Conservation (phyloP, 257 asterid genomes). For the Solanum rostratum region DNA sequence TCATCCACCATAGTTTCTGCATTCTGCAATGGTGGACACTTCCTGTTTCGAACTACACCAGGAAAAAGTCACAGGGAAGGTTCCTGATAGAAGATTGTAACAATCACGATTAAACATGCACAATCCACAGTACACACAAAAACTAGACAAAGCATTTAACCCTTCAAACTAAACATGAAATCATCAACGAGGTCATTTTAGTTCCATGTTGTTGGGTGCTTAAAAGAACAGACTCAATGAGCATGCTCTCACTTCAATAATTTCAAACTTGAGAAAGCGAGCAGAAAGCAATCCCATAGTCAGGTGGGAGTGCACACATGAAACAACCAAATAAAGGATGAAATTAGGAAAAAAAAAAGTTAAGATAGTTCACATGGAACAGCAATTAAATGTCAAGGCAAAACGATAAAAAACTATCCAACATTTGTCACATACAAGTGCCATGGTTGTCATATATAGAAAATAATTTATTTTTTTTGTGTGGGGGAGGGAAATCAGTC, state of each 20-base stretch:
- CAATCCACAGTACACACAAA: not conserved
- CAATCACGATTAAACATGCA: not conserved
- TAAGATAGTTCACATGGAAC: not conserved
- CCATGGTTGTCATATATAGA: not conserved
- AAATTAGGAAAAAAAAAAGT: not conserved
- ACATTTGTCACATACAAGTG: not conserved
- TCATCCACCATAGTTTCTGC: not conserved
- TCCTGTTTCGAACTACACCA: not conserved
- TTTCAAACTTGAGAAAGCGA: not conserved
- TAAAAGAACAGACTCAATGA: not conserved
- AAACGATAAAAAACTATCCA: not conserved
- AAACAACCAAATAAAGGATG: not conserved
- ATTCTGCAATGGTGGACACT: not conserved
- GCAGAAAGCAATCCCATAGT: not conserved
- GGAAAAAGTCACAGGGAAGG: not conserved
- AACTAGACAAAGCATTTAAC: not conserved
- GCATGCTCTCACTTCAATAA: not conserved
- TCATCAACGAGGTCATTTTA: not conserved
- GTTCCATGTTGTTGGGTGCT: not conserved
- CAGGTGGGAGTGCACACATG: not conserved
- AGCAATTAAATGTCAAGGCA: not conserved
- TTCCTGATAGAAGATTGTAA: not conserved
- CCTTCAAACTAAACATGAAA: not conserved
- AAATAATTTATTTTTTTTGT: too few species aligned
- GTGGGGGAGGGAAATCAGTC: not conserved